Conservation (phyloP, 208 protist species). For the Acanthamoeba royreba region DNA sequence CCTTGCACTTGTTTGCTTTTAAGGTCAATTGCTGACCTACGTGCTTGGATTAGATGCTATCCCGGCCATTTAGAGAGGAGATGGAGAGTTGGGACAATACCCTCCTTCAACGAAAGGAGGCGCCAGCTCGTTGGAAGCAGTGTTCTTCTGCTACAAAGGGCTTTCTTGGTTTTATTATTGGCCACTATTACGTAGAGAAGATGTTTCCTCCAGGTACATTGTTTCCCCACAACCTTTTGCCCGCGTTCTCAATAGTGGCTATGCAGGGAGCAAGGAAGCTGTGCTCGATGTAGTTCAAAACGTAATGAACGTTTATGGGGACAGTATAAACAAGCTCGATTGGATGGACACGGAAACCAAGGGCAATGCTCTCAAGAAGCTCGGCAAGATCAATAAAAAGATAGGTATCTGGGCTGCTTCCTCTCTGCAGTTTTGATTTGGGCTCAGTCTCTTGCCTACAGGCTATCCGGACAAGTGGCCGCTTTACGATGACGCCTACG, state of each 20-base stretch:
- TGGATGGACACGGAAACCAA: conserved; percentile 6
- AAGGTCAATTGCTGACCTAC: neutral
- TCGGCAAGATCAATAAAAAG: conserved; percentile 13
- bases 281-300: neutral
- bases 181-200: neutral
- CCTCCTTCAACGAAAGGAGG: neutral
- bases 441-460: neutral
- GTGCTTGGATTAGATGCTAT: neutral
- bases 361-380: neutral
- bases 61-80: neutral
- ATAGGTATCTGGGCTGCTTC: neutral
- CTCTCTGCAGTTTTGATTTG: neutral
- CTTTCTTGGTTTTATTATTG: neutral
- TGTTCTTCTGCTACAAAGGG: neutral
- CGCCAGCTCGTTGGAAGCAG: neutral
- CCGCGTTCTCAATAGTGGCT: neutral
- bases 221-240: neutral
- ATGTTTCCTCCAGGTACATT: neutral
- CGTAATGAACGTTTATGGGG: neutral
- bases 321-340: neutral
- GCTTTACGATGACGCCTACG: neutral
- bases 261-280: neutral
- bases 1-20: neutral
- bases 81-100: neutral
- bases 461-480: conserved; percentile 41